Base-by-base conservation (phyloP, 331 rosid genomes). In the Quercus tomentella region DNA sequence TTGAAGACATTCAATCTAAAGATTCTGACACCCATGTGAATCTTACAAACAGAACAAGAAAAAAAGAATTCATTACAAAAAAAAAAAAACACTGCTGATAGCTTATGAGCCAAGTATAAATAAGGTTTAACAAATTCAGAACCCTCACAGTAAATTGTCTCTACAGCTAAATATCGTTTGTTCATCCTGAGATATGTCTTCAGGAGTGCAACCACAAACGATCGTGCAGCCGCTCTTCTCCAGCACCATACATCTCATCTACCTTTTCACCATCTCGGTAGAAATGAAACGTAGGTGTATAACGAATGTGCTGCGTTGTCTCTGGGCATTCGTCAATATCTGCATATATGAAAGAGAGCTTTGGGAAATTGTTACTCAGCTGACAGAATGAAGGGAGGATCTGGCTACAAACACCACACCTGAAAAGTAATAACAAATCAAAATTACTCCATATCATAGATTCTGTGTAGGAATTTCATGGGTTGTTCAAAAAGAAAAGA, bases 301-400 rank as follows among this genome's bases (percentile, higher is more conserved):
- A 94, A 30, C 97, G 90, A 74, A 92, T 92, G 79, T 89, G 92
- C 71, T 84, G 94, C 71, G 98, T 94, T 43, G 98, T 92, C 85
- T 92, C 97, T 0, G 98, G 97, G 73, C 97, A 94, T 73, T 92
- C 97, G 80, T 95, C 97, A 70, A 92, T 95, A 68, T 95, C 97
- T 28, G 94, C 89, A 25, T 95, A 93, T 79, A 92, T 28, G 75
- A 92, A 95, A 15, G 90, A 85, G 56, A 92, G 82, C 88, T 89
- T 90, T 0, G 93, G 97, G 80, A 93, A 93, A 26, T 87, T 63
- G 78, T 91, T 86, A 84, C 97, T 92, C 77, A 94, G 85, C 71
- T 72, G 79, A 77, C 96, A 89, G 83, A 92, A 94, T 22, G 91
- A 82, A 2, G 97, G 98, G 41, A 94, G 96, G 76, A 94, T 90